phyloP scores from a whole-genome alignment of 352 stramenopile genomes.

The Globisporangium nodosum region DNA sequence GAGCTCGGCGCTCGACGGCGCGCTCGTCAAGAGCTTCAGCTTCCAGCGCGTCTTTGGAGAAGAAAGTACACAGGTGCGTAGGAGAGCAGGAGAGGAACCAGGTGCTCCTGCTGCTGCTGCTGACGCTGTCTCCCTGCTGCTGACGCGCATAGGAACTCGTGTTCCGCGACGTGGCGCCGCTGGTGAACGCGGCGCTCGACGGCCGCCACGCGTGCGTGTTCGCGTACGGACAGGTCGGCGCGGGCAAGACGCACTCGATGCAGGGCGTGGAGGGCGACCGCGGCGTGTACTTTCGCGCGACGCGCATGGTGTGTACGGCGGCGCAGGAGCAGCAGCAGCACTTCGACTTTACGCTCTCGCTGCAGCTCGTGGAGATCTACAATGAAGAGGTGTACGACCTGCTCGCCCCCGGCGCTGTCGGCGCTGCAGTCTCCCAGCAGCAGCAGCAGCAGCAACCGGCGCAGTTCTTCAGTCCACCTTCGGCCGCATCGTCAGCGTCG shows the following conservation, averaged over 20 bases:
- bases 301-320: slow-evolving; percentile 36
- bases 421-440: not conserved
- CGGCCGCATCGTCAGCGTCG: slow-evolving; percentile 1
- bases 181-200: slow-evolving; percentile 86
- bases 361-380: slow-evolving; percentile 83
- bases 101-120: not conserved
- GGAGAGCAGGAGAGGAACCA: slow-evolving; percentile 4
- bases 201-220: slow-evolving; percentile 94
- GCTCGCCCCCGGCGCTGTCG: slow-evolving; percentile 16
- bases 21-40: slow-evolving; percentile 77
- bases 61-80: slow-evolving; percentile 56
- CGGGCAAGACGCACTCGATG: slow-evolving; percentile 38
- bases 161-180: slow-evolving; percentile 89
- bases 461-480: slow-evolving; percentile 11
- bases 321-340: slow-evolving; percentile 34
- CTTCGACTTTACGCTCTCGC: slow-evolving; percentile 37
- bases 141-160: slow-evolving; percentile 44
- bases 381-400: slow-evolving; percentile 86
- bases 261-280: slow-evolving; percentile 19
- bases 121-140: slow-evolving; percentile 35
- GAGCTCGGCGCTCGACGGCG: slow-evolving; percentile 33
- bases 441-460: slow-evolving; percentile 2
- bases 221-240: slow-evolving; percentile 89
- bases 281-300: slow-evolving; percentile 40
- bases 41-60: slow-evolving; percentile 85